These are phyloP conservation scores for Boletus reticuloceps DNA, from an alignment of 768 basidiomycete genomes.

Conservation along the genomic window DNA sequence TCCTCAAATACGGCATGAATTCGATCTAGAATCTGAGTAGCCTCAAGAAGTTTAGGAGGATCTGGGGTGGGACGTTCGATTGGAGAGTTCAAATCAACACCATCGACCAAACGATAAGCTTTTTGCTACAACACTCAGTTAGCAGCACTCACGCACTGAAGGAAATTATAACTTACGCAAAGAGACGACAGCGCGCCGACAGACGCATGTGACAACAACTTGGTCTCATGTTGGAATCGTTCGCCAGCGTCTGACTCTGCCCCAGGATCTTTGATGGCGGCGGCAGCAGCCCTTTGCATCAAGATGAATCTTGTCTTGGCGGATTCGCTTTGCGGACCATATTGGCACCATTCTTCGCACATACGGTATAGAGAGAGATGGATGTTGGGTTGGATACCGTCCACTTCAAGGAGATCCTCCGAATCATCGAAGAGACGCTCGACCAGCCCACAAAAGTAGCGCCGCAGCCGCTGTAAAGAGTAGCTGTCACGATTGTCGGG, in stretches of 20 bases:
- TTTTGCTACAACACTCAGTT: conserved; percentile 54
- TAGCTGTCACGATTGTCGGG: conserved; percentile 72
- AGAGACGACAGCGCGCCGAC: conserved; percentile 86
- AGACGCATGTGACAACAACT: conserved; percentile 73
- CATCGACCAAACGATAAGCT: conserved; percentile 68
- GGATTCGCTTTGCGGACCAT: conserved; percentile 72
- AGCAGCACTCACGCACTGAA: background rate
- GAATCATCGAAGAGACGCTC: conserved; percentile 83
- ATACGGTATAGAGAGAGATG: conserved; percentile 78
- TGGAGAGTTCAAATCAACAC: conserved; percentile 54
- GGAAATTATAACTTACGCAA: conserved; percentile 57
- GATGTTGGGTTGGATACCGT: conserved; percentile 70
- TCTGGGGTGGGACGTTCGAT: conserved; percentile 55
- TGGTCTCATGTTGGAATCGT: conserved; percentile 67
- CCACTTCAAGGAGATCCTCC: conserved; percentile 65
- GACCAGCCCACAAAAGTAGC: conserved; percentile 88
- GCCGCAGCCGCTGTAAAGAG: conserved; percentile 75
- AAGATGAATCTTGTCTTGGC: conserved; percentile 64
- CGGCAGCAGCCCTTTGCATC: conserved; percentile 67
- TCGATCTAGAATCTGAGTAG: conserved; percentile 56
- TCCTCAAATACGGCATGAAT: conserved; percentile 69
- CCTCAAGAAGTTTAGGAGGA: conserved; percentile 51
- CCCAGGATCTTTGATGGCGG: conserved; percentile 53
- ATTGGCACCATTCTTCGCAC: conserved; percentile 93
- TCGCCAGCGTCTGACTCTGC: conserved; percentile 52